Base-by-base conservation (phyloP, 1,284 basidiomycete species). In the Cryptococcus hybrid region DNA sequence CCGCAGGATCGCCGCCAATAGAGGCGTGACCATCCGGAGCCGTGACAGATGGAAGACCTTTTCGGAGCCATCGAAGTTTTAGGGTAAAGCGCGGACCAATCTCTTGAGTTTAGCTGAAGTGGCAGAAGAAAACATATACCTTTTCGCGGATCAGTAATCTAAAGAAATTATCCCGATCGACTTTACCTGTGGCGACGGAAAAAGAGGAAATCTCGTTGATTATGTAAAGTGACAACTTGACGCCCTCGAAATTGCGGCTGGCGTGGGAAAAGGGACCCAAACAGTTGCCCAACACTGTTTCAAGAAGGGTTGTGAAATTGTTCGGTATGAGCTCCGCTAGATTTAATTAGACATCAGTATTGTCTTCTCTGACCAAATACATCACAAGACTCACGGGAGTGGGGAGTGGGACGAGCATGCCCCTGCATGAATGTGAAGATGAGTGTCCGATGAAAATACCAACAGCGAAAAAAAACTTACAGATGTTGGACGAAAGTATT, bases 41-140 rank as follows among this genome's bases (percentile, higher is more conserved):
- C 9, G 72, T 69, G 18, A 92, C 89, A 5, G 87, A 85, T 0
- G 94, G 94, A 37, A 95, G 80, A 11, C 92, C 92, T 68, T 90
- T 91, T 71, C 90, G 87, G 61, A 99, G 77, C 81, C 88, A 95
- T 38, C 88, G 82, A 56, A 99, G 79, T 79, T 99, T 99, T 15
- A 99, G 82, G 0, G 96, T 99, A 74, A 99, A 98, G 35, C 95
- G 85, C 4, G 96, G 96, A 0, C 96, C 96, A 61, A 99, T 99
- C 77, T 99, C 96, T 77, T 99, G 96, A 99, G 80, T 13, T 89
- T 87, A 8, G 97, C 93, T 71, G 92, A 94, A 64, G 93, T 92
- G 5, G 88, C 82, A 0, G 90, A 90, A 49, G 91, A 85, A 77
- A 97, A 98, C 45, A 92, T 90, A 75, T 97, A 97, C 67, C 92